These are phyloP conservation scores for Sporodiniella umbellata DNA, from an alignment of 371 early-diverging fungal genomes.

Conservation along the genomic window DNA sequence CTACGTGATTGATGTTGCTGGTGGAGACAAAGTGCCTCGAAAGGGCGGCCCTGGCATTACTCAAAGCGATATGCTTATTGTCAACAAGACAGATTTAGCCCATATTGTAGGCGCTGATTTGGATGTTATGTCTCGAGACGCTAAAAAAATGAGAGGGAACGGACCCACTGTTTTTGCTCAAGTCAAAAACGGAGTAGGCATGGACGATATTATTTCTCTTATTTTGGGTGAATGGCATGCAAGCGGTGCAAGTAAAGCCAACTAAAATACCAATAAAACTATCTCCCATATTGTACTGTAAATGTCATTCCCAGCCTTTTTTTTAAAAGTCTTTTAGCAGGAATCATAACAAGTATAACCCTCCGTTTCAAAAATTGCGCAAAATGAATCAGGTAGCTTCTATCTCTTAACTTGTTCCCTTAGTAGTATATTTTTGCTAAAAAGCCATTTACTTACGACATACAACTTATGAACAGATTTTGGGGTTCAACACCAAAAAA, in stretches of 20 bases:
- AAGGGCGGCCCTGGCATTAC: conserved; percentile 94
- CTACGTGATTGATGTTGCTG: conserved; percentile 95
- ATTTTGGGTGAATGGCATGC: conserved; percentile 77
- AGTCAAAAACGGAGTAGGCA: conserved; percentile 83
- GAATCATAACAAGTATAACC: neutral
- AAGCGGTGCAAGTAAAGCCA: conserved; percentile 50
- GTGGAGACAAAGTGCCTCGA: conserved; percentile 91
- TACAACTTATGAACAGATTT: no score
- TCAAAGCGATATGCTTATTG: conserved; percentile 86
- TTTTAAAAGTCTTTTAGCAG: no score
- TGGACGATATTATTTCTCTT: conserved; percentile 76
- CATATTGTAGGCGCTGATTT: conserved; percentile 86
- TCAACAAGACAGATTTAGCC: conserved; percentile 96
- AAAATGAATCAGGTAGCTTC: no score
- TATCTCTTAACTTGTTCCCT: no score
- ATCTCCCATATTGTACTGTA: no score
- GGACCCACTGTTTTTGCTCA: conserved; percentile 85
- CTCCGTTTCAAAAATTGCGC: neutral
- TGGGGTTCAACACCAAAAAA: no score
- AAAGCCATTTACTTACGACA: no score
- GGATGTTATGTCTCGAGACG: conserved; percentile 87
- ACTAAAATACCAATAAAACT: no score
- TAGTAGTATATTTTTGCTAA: no score
- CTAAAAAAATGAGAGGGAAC: conserved; percentile 79
- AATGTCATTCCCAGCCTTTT: no score